Base-by-base conservation (phyloP, 1,139 yeast species). In the Hyphopichia burtonii region DNA sequence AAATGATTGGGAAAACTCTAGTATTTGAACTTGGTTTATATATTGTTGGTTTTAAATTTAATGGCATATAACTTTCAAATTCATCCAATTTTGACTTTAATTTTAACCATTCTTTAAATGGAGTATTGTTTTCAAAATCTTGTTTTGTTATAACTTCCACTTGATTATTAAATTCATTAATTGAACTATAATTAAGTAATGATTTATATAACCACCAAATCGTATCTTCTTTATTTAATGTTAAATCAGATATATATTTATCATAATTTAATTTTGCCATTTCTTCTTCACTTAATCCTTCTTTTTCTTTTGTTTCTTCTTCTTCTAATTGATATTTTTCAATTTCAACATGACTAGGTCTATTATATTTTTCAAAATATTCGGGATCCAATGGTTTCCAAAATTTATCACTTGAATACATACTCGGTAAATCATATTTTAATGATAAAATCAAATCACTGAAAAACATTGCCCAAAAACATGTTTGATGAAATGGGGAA, bases 121-220 rank as follows among this genome's bases (percentile, higher is more conserved):
- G 51, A 28, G 49, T 46, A 43, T 63, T 63, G 17, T 44, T 20
- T 33, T 56, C 58, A 36, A 43, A 48, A 19, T 67, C 71, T 34
- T 56, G 54, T 20, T 51, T 44, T 2, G 66, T 55, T 23, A 59
- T 49, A 11, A 66, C 74, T 10, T 51, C 54, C 7, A 58, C 54
- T 30, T 56, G 54, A 41, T 58, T 50, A 34, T 55, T 52, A 45
- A 66, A 65, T 32, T 68, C 72, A 45, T 60, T 61, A 34, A 67
- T 55, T 19, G 53, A 46, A 42, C 68, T 58, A 43, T 58, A 62
- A 38, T 59, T 58, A 14, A 65, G 42, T 31, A 65, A 49, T 34
- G 68, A 56, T 45, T 65, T 60, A 42, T 68, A 66, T 31, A 65
- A 50, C 75, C 74, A 71, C 75, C 74, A 71, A 19, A 59, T 47